Conservation (phyloP, 306 rosid species). For the Inga oerstediana region DNA sequence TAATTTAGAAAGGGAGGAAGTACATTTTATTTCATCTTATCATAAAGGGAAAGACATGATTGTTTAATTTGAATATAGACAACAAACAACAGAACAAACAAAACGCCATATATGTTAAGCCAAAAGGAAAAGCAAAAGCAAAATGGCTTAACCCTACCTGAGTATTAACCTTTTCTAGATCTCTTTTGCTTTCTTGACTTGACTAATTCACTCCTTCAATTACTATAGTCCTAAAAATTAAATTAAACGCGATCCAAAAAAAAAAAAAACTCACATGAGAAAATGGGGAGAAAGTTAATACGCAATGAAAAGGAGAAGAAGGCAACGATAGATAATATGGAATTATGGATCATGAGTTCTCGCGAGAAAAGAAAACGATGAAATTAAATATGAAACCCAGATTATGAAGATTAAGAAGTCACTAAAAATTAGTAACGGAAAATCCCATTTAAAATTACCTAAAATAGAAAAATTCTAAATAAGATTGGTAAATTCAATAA, state of each 20-base stretch:
- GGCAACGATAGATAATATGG: background rate
- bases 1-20: no score
- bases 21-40: background rate
- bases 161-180: background rate
- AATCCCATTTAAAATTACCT: no score
- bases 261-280: background rate
- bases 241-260: background rate
- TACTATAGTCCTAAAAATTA: background rate
- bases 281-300: background rate
- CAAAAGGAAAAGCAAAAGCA: background rate
- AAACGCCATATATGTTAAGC: background rate
- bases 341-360: no score
- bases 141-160: background rate
- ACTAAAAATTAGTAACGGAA: no score
- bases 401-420: no score
- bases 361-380: no score
- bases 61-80: background rate
- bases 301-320: background rate
- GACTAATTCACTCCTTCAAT: background rate
- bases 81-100: no score
- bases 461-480: no score
- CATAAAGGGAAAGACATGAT: background rate
- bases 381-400: no score
- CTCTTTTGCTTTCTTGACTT: background rate
- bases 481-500: no score